Percentiles rank a stretch among this genome's conserved stretches.
Conservation (phyloP, 306 rosid genomes). For the Acacia acuminata region DNA sequence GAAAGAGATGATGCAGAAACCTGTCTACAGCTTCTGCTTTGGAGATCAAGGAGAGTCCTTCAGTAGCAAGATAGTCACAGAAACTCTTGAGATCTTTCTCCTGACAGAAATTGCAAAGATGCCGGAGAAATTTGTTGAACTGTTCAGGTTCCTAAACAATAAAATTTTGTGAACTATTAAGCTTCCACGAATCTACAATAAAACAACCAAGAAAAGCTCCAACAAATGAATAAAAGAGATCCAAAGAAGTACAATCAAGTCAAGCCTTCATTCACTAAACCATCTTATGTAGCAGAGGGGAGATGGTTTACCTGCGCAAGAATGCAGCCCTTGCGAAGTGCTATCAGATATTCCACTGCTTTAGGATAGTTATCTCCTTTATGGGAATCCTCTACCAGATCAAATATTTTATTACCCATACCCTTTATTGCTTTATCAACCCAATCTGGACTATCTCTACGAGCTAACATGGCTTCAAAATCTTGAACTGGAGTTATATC, state of each 20-base stretch:
- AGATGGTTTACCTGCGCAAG: slow-evolving; percentile 66
- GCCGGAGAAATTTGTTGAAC: slow-evolving; percentile 72
- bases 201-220: slow-evolving; percentile 2
- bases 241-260: not conserved
- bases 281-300: not conserved
- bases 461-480: slow-evolving; percentile 80
- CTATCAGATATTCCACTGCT: slow-evolving; percentile 61
- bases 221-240: slow-evolving; percentile 19
- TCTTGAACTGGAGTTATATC: slow-evolving; percentile 70
- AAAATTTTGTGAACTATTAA: slow-evolving; percentile 3
- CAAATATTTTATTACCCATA: slow-evolving; percentile 66
- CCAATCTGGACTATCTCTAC: slow-evolving; percentile 77
- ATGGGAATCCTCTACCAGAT: slow-evolving; percentile 67
- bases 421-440: slow-evolving; percentile 66
- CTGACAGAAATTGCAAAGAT: slow-evolving; percentile 61
- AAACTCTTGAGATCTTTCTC: slow-evolving; percentile 57
- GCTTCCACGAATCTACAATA: slow-evolving; percentile 17
- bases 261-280: not conserved
- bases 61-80: slow-evolving; percentile 63
- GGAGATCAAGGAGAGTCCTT: slow-evolving; percentile 62
- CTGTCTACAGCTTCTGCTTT: slow-evolving; percentile 85
- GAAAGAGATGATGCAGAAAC: slow-evolving; percentile 34
- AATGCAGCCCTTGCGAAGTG: slow-evolving; percentile 87
- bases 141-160: slow-evolving; percentile 77
- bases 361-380: slow-evolving; percentile 67